phyloP scores from a whole-genome alignment of 768 basidiomycete species.

The Leucogyrophana mollusca region DNA sequence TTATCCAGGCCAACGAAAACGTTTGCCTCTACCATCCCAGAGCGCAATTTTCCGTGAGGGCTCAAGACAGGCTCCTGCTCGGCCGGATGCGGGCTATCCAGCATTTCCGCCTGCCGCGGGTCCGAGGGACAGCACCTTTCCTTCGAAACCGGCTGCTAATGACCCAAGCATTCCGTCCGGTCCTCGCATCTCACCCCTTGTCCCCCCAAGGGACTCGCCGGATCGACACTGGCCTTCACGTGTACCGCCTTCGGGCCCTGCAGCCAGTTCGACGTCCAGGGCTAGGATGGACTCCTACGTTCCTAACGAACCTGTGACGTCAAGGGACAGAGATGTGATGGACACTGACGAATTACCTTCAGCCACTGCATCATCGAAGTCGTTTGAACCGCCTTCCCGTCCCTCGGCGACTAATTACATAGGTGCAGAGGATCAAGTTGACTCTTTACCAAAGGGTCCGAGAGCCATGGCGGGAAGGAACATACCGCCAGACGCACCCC shows the following conservation, averaged over 20 bases:
- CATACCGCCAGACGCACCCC: no score
- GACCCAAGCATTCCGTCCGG: constrained; percentile 6
- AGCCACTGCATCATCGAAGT: constrained; percentile 8
- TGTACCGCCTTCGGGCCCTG: constrained; percentile 5
- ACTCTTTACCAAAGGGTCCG: constrained; percentile 29
- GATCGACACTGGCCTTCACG: constrained; percentile 1
- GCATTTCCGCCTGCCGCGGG: constrained; percentile 2
- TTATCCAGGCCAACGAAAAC: constrained; percentile 30
- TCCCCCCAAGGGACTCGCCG: constrained; percentile 1
- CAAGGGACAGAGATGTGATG: constrained; percentile 19
- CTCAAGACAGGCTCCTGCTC: constrained; percentile 10
- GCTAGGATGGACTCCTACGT: constrained; percentile 9
- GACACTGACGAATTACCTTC: constrained; percentile 25
- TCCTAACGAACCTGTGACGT: constrained; percentile 16
- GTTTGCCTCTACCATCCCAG: constrained; percentile 37
- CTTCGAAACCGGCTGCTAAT: constrained; percentile 3
- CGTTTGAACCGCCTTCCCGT: constrained; percentile 16
- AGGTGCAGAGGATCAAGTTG: constrained; percentile 19
- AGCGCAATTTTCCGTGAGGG: constrained; percentile 26
- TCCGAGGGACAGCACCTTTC: constrained; percentile 8
- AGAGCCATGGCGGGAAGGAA: constrained; percentile 30
- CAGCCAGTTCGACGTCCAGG: not conserved
- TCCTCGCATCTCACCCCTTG: constrained; percentile 4
- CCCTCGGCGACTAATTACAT: constrained; percentile 15
- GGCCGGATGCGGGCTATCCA: constrained; percentile 9